These are phyloP conservation scores for Debaryomyces nepalensis DNA, from an alignment of 1,139 yeast species.

Conservation along the genomic window DNA sequence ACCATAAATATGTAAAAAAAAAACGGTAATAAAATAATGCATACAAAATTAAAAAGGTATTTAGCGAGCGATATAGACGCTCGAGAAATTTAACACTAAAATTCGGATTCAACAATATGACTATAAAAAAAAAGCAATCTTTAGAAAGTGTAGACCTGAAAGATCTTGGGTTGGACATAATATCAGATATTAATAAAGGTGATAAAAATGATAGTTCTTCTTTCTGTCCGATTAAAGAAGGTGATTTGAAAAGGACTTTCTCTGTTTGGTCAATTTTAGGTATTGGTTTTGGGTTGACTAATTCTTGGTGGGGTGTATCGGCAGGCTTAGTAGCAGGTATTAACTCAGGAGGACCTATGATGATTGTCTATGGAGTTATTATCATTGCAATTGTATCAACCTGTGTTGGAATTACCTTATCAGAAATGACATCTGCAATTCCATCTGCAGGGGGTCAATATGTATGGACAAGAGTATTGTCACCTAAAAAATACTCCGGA, in stretches of 20 bases:
- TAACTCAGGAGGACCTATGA: conserved; percentile 68
- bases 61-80: too few relatives aligned
- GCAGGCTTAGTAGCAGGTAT: conserved; percentile 68
- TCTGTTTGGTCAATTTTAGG: conserved; percentile 61
- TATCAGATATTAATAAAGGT: neutral
- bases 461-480: conserved; percentile 61
- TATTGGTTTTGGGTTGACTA: conserved; percentile 71
- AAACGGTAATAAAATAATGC: too few relatives aligned
- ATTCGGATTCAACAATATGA: too few relatives aligned
- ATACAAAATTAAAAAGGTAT: too few relatives aligned
- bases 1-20: too few relatives aligned
- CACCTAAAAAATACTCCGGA: conserved; percentile 53
- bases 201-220: conserved; percentile 6
- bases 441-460: conserved; percentile 67
- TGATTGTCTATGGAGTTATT: conserved; percentile 68
- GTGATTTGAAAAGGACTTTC: conserved; percentile 53
- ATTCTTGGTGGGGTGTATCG: conserved; percentile 73
- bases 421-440: conserved; percentile 58
- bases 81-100: too few relatives aligned
- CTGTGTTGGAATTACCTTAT: conserved; percentile 44
- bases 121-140: too few relatives aligned
- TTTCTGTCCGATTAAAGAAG: conserved; percentile 16
- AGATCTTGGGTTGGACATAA: neutral
- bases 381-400: conserved; percentile 56
- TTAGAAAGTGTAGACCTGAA: conserved; percentile 1